These are phyloP conservation scores for Rhodotorula glutinis DNA, from an alignment of 1,284 basidiomycete genomes.

Conservation along the genomic window DNA sequence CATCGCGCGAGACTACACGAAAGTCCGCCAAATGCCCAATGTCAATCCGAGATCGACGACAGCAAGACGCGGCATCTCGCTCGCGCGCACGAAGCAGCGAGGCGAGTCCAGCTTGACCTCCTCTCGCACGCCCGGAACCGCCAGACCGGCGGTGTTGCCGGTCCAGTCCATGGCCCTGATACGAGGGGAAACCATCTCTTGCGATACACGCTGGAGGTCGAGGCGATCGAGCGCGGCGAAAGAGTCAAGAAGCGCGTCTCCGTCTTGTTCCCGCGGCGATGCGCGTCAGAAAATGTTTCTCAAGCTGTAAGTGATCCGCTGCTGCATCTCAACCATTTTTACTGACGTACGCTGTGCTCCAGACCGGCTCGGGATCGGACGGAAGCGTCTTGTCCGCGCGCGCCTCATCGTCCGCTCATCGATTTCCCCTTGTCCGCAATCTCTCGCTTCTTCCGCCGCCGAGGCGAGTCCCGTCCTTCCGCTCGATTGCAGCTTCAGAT, in stretches of 20 bases:
- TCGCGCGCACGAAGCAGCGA: conserved; percentile 6
- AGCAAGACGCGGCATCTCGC: background rate
- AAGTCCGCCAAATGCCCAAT: no score
- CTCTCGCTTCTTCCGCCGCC: background rate
- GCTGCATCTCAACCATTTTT: no score
- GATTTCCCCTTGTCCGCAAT: background rate
- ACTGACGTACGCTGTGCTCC: no score
- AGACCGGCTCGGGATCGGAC: no score
- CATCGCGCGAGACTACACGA: no score
- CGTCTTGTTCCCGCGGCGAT: conserved; percentile 8
- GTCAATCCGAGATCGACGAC: no score
- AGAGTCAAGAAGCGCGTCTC: conserved; percentile 12
- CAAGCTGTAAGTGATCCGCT: no score
- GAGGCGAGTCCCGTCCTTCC: no score
- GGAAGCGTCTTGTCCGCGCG: background rate
- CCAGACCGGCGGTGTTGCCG: no score
- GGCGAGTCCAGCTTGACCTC: background rate
- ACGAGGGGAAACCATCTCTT: background rate
- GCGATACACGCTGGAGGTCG: conserved; percentile 8
- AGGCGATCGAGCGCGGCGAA: background rate
- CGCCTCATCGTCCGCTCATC: background rate
- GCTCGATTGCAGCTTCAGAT: no score
- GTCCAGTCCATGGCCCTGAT: no score
- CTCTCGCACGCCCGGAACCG: background rate
- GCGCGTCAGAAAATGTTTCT: no score